Conservation (phyloP, 2,329 filamentous ascomycete species). For the Cladosporium sp. region DNA sequence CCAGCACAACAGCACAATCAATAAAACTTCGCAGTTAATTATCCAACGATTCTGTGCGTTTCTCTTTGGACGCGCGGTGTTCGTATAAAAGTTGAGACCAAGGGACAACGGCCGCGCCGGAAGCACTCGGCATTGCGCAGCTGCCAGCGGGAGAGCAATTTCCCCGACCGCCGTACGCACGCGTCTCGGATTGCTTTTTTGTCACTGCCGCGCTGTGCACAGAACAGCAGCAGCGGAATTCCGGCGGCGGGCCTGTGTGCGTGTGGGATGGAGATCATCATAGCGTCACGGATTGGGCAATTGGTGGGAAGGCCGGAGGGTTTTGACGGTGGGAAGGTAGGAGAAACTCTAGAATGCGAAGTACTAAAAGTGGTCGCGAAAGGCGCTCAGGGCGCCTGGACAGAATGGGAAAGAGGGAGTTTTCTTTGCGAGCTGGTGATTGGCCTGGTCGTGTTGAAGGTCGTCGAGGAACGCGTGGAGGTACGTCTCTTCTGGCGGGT, state of each 20-base stretch:
- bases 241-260: neutral
- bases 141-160: neutral
- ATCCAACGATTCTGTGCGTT: neutral
- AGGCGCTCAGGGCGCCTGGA: neutral
- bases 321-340: neutral
- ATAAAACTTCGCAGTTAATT: neutral
- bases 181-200: neutral
- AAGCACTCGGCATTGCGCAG: conserved; percentile 1
- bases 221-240: neutral
- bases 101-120: neutral
- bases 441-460: neutral
- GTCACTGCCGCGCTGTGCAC: conserved; percentile 4
- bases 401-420: neutral
- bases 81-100: neutral
- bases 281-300: neutral
- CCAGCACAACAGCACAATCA: neutral
- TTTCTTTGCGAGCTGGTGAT: neutral
- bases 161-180: conserved; percentile 4
- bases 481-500: neutral
- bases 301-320: neutral
- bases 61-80: neutral
- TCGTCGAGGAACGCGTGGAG: conserved; percentile 9
- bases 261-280: neutral
- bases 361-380: neutral
- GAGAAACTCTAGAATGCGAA: conserved; percentile 1